Evolutionary conservation across 177 flowering plant species (phyloP).

Genomic region (Vitis hybrid): DNA sequence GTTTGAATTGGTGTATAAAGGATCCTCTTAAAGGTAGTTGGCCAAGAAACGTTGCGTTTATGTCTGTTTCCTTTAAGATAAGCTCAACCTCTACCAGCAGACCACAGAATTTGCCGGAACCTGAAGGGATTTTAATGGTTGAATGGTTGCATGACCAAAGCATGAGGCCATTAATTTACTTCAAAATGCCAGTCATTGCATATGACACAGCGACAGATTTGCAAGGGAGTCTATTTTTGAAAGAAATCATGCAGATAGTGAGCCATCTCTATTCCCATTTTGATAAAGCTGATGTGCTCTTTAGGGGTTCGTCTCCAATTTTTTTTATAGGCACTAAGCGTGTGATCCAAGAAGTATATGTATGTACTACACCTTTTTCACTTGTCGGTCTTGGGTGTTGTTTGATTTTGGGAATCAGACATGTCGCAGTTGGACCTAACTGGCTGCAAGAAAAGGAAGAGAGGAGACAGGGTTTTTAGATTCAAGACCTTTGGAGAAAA

Average conservation of each 20-base stretch:
- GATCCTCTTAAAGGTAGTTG: slow-evolving; percentile 28
- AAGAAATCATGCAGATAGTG: slow-evolving; percentile 51
- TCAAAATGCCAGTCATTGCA: slow-evolving; percentile 18
- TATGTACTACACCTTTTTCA: slow-evolving; percentile 1
- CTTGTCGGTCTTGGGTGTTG: background rate
- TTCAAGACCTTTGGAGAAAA: slow-evolving; percentile 71
- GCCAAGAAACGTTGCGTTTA: slow-evolving; percentile 32
- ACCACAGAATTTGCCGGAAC: slow-evolving; percentile 30
- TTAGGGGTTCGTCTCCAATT: slow-evolving; percentile 36
- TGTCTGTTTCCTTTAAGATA: slow-evolving; percentile 1
- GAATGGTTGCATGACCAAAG: slow-evolving; percentile 29
- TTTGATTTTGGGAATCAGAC: background rate
- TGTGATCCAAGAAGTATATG: slow-evolving; percentile 36
- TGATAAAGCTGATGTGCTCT: slow-evolving; percentile 20
- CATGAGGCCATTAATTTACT: slow-evolving; percentile 42
- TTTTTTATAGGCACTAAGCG: slow-evolving; percentile 55
- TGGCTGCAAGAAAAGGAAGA: slow-evolving; percentile 70
- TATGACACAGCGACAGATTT: slow-evolving; percentile 32
- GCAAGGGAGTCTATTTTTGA: slow-evolving; percentile 27
- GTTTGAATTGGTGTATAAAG: no score
- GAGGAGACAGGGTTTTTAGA: slow-evolving; percentile 56
- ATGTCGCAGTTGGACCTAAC: slow-evolving; percentile 40
- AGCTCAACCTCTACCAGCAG: slow-evolving; percentile 13
- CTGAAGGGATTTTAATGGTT: background rate
- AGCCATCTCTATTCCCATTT: slow-evolving; percentile 22